A percentile compares a stretch with the other conserved stretches of the same genome.
Conservation (phyloP, 176 grass and related monocot species). For the Triticum urartu region DNA sequence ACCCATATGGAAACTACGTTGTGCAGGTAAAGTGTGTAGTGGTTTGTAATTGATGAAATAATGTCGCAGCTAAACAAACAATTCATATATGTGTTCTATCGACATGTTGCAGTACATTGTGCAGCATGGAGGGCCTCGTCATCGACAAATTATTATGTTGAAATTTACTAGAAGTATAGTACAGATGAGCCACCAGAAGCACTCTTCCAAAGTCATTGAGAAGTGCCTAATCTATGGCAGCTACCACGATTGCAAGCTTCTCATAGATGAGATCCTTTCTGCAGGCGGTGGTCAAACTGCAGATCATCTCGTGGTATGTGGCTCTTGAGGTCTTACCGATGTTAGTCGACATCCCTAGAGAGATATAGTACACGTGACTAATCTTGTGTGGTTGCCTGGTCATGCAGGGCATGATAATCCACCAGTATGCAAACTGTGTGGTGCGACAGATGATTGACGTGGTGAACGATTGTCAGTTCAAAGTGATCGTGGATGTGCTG, state of each 20-base stretch:
- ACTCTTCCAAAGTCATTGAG: slow-evolving; percentile 57
- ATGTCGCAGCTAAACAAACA: not conserved
- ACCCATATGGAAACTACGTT: not conserved
- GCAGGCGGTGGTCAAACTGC: not conserved
- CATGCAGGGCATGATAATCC: slow-evolving; percentile 39
- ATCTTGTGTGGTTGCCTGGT: not conserved
- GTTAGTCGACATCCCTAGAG: not conserved
- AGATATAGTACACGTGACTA: not conserved
- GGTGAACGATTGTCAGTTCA: not conserved
- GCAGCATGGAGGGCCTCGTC: slow-evolving; percentile 36
- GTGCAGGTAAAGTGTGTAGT: not conserved
- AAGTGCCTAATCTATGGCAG: slow-evolving; percentile 45
- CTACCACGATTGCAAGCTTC: slow-evolving; percentile 24
- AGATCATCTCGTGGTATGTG: slow-evolving; percentile 30
- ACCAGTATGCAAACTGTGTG: slow-evolving; percentile 30
- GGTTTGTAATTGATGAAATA: not conserved
- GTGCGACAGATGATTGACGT: slow-evolving; percentile 23
- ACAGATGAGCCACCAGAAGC: slow-evolving; percentile 53
- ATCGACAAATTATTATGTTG: slow-evolving; percentile 23
- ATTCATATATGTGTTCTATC: not conserved
- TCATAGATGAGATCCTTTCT: slow-evolving; percentile 43
- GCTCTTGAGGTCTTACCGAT: not conserved
- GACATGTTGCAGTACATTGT: slow-evolving; percentile 36
- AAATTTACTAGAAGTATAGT: slow-evolving; percentile 32
- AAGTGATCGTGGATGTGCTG: not conserved